Percentiles rank a stretch among this genome's conserved stretches.
These are phyloP conservation scores for Hymenoscyphus salicellus DNA, from an alignment of 2,329 filamentous ascomycete species.

Conservation along the genomic window DNA sequence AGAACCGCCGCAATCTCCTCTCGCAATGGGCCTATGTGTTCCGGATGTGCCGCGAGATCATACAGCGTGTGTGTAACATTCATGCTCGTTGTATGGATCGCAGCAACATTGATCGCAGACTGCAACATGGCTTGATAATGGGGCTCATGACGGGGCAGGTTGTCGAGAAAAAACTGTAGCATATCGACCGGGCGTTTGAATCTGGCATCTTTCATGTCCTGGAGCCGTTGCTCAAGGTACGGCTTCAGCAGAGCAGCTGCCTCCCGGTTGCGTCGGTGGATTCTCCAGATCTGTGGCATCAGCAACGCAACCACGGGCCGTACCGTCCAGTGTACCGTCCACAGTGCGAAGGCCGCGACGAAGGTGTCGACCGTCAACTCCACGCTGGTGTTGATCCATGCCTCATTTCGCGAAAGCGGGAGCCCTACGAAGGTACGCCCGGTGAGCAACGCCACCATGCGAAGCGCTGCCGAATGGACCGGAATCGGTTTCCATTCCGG, in stretches of 20 bases:
- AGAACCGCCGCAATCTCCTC: neutral
- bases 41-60: neutral
- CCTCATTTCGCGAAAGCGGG: slow-evolving; percentile 27
- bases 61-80: neutral
- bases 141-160: no score
- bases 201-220: neutral
- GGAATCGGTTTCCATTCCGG: slow-evolving; percentile 36
- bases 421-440: slow-evolving; percentile 34
- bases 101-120: no score
- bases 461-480: slow-evolving; percentile 37
- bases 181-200: no score
- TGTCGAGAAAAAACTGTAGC: no score
- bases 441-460: slow-evolving; percentile 41
- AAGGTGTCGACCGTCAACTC: slow-evolving; percentile 19
- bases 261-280: neutral
- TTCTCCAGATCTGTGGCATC: neutral
- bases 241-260: neutral
- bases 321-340: neutral
- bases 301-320: neutral
- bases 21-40: neutral
- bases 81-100: neutral
- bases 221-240: neutral
- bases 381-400: slow-evolving; percentile 27
- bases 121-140: no score
- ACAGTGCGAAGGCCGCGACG: neutral